Percentiles rank a stretch among this genome's conserved stretches.
Evolutionary conservation across 805 yeast genomes (phyloP).

Genomic region (Metschnikowia aberdeeniae): DNA sequence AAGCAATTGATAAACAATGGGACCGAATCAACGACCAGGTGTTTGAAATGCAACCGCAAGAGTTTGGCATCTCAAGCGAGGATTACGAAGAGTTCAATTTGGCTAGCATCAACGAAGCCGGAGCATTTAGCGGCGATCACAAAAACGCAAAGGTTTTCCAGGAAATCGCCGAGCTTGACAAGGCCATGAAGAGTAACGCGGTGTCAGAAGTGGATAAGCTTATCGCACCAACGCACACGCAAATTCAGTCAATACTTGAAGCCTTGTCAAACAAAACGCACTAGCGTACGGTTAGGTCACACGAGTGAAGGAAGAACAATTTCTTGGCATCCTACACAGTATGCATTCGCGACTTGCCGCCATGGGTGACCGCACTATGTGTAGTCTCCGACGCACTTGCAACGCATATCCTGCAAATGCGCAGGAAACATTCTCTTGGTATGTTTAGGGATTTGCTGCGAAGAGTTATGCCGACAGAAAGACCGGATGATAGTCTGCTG

Average conservation of each 20-base stretch:
- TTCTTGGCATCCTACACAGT: conserved; percentile 1
- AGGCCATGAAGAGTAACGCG: conserved; percentile 4
- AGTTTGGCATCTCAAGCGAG: conserved; percentile 36
- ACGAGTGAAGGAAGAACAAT: neutral
- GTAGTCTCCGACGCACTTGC: neutral
- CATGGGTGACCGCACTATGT: neutral
- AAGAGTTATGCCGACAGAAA: too few relatives aligned
- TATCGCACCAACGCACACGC: conserved; percentile 9
- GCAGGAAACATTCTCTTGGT: neutral
- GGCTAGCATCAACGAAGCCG: conserved; percentile 8
- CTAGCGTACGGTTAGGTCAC: neutral
- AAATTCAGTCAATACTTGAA: conserved; percentile 6
- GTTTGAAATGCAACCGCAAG: conserved; percentile 23
- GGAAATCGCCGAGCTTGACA: conserved; percentile 14
- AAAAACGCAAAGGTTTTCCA: conserved; percentile 8
- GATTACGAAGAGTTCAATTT: conserved; percentile 45
- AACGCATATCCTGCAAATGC: neutral
- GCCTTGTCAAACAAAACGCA: neutral
- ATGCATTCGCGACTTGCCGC: neutral
- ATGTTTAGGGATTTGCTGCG: too few relatives aligned
- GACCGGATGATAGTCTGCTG: too few relatives aligned
- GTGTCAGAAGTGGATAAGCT: conserved; percentile 13
- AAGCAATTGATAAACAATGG: conserved; percentile 40
- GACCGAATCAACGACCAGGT: conserved; percentile 36
- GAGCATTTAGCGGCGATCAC: conserved; percentile 5